Evolutionary conservation across 768 basidiomycete species (phyloP).

Genomic region (Leccinum arenicola): DNA sequence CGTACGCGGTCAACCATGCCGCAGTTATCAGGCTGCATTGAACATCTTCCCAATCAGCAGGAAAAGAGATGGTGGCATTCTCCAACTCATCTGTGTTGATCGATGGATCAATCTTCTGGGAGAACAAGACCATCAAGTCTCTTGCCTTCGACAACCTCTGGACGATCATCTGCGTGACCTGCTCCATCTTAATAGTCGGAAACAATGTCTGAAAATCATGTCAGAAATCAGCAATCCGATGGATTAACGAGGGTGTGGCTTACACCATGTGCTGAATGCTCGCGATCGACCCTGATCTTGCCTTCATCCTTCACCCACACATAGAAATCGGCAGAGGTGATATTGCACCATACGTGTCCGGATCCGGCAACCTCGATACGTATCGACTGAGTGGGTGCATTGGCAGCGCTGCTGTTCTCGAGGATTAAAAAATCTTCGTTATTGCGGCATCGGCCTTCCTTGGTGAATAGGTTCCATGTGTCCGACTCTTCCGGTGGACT

Average conservation of each 20-base stretch:
- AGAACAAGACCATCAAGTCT: neutral
- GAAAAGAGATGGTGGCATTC: neutral
- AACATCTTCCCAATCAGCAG: neutral
- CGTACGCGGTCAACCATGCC: neutral
- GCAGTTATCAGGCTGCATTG: neutral
- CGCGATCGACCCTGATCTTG: neutral
- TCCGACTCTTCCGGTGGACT: neutral
- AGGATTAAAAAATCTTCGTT: neutral
- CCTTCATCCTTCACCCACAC: neutral
- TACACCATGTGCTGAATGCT: neutral
- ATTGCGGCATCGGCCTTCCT: neutral
- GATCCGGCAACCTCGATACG: neutral
- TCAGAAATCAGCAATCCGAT: neutral
- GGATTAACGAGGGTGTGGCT: neutral
- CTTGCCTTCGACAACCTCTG: neutral
- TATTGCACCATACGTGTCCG: neutral
- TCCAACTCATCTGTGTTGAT: neutral
- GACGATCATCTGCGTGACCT: neutral
- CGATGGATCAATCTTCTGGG: neutral
- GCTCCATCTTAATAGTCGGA: neutral
- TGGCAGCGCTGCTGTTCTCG: neutral
- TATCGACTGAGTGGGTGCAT: neutral
- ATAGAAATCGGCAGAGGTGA: neutral
- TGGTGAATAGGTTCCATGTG: neutral
- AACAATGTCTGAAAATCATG: neutral